A percentile compares a stretch with the other conserved stretches of the same genome.
phyloP scores from a whole-genome alignment of 176 grass and related monocot species.

The Aegilops bicornis region DNA sequence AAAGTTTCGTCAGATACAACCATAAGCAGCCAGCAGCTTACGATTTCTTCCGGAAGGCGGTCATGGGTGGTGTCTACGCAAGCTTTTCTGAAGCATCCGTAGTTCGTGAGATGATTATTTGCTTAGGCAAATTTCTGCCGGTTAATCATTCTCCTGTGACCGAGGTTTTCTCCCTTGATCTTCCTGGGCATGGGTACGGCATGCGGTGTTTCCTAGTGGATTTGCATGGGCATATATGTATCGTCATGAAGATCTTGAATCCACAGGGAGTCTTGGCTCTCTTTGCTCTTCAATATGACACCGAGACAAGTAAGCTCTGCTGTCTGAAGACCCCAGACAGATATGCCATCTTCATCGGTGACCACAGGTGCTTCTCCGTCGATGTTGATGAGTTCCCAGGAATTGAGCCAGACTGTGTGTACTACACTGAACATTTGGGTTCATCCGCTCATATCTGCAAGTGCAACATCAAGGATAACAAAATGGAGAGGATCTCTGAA shows the following conservation, averaged over 20 bases:
- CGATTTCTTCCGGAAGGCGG: background rate
- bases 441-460: background rate
- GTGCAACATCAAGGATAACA: background rate
- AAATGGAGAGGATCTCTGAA: background rate
- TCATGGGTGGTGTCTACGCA: background rate
- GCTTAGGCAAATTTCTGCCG: background rate
- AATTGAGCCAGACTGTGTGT: background rate
- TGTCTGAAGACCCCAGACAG: background rate
- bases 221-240: background rate
- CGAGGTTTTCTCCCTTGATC: background rate
- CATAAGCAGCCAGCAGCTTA: background rate
- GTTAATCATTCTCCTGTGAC: background rate
- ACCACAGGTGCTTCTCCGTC: background rate
- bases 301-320: background rate
- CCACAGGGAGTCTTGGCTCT: background rate
- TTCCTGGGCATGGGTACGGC: no score
- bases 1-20: background rate
- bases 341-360: conserved; percentile 3
- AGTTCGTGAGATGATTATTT: background rate
- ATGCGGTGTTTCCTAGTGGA: background rate
- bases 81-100: background rate
- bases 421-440: background rate
- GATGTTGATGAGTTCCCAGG: background rate
- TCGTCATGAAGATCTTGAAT: no score
- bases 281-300: background rate